phyloP scores from a whole-genome alignment of 2,329 filamentous ascomycete species.

The Aspergillus luchuensis region DNA sequence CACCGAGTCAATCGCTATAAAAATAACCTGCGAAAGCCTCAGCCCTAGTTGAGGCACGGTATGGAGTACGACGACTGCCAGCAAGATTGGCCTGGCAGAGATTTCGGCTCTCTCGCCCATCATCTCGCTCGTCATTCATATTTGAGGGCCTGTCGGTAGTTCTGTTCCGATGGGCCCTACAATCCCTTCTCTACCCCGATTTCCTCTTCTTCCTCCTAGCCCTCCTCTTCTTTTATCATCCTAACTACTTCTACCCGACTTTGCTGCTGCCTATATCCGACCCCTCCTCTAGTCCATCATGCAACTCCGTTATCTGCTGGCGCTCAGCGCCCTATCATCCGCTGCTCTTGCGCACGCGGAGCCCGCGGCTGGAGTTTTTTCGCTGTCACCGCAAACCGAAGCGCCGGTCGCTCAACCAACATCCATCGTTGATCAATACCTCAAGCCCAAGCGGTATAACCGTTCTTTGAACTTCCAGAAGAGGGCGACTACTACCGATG shows the following conservation, averaged over 20 bases:
- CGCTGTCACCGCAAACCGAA: background rate
- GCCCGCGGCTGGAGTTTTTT: background rate
- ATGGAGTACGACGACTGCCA: constrained; percentile 4
- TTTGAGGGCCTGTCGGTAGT: background rate
- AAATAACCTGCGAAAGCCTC: constrained; percentile 8
- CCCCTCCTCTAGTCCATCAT: background rate
- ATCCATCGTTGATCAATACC: background rate
- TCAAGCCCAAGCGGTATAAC: background rate
- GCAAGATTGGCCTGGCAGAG: background rate
- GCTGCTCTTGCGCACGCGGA: background rate
- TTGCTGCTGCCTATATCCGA: background rate
- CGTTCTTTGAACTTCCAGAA: background rate
- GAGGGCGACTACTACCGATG: constrained; percentile 5
- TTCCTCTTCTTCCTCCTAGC: background rate
- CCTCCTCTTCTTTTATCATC: background rate
- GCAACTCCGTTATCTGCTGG: background rate
- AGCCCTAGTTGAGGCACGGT: constrained; percentile 8
- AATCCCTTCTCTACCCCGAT: background rate
- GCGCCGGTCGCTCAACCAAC: background rate
- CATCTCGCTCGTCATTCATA: background rate
- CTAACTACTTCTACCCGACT: background rate
- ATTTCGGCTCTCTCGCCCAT: constrained; percentile 1
- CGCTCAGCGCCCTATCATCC: background rate
- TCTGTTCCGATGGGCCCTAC: background rate
- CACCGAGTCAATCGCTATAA: background rate